Percentiles rank a stretch among this genome's conserved stretches.
These are phyloP conservation scores for Fusarium palustre DNA, from an alignment of 2,329 filamentous ascomycete genomes.

Conservation along the genomic window DNA sequence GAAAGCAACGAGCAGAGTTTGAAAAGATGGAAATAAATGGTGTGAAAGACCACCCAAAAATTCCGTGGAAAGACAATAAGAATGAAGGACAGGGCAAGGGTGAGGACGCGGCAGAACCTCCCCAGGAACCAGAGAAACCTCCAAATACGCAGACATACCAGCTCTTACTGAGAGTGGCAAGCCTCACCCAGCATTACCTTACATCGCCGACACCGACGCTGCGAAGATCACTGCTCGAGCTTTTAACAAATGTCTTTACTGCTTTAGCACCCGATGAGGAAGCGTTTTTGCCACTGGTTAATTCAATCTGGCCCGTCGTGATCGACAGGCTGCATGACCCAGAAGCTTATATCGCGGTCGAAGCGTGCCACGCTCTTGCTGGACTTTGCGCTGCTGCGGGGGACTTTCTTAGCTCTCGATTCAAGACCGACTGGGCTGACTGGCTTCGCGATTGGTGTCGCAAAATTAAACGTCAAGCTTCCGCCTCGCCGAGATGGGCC, in stretches of 20 bases:
- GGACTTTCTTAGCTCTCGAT: constrained; percentile 81
- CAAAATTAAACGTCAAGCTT: constrained; percentile 57
- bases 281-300: constrained; percentile 87
- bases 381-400: constrained; percentile 78
- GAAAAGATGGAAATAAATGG: constrained; percentile 51
- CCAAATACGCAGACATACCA: constrained; percentile 82
- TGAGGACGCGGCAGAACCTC: constrained; percentile 52
- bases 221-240: constrained; percentile 79
- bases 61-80: constrained; percentile 55
- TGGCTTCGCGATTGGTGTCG: constrained; percentile 64
- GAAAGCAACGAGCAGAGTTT: constrained; percentile 50
- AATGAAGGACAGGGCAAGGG: constrained; percentile 51
- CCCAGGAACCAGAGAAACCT: constrained; percentile 62
- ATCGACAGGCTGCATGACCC: constrained; percentile 73
- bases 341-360: constrained; percentile 75
- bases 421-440: constrained; percentile 78
- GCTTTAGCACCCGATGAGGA: constrained; percentile 82
- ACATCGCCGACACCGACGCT: constrained; percentile 85
- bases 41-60: constrained; percentile 50
- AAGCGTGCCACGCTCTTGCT: constrained; percentile 75
- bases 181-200: constrained; percentile 89
- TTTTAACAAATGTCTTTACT: constrained; percentile 78
- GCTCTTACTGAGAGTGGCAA: constrained; percentile 84
- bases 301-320: constrained; percentile 90
- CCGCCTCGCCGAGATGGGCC: constrained; percentile 30